Evolutionary conservation across 1,139 yeast species (phyloP), one percentile per base, ranked within the genome.

Genomic region (Candida smagusa): DNA sequence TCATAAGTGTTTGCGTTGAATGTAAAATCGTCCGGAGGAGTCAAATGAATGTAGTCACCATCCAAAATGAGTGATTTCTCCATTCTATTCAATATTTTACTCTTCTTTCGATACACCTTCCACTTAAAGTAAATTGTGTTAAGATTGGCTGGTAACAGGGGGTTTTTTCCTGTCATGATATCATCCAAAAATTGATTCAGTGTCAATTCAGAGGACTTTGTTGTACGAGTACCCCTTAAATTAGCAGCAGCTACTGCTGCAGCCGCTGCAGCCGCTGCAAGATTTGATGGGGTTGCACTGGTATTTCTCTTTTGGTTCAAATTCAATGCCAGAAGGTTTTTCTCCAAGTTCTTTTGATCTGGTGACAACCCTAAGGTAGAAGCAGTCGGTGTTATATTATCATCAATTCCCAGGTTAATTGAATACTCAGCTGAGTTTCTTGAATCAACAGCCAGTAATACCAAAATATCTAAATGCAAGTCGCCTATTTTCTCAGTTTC

Each of bases 31-130:
- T 81, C 84, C 2, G 90, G 80, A 2, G 97, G 97, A 51, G 90
- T 80, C 37, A 92, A 75, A 55, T 90, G 94, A 11, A 92, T 80
- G 54, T 89, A 90, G 52, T 89, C 96, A 12, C 97, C 97, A 59
- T 92, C 97, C 31, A 92, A 77, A 1, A 95, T 90, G 34, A 92
- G 66, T 1, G 89, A 78, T 48, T 94, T 79, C 48, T 90, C 96
- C 44, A 88, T 87, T 37, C 89, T 76, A 40, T 81, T 80, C 45
- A 85, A 78, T 50, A 92, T 83, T 0, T 95, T 82, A 69, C 90
- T 80, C 53, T 89, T 92, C 43, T 94, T 78, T 49, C 97, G 74
- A 86, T 89, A 87, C 1, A 92, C 95, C 30, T 79, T 83, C 78
- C 90, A 77, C 38, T 76, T 73, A 52, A 62, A 68, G 45, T 69